Evolutionary conservation across 176 grass and related monocot species (phyloP).

Genomic region (Oryza glumipatula): DNA sequence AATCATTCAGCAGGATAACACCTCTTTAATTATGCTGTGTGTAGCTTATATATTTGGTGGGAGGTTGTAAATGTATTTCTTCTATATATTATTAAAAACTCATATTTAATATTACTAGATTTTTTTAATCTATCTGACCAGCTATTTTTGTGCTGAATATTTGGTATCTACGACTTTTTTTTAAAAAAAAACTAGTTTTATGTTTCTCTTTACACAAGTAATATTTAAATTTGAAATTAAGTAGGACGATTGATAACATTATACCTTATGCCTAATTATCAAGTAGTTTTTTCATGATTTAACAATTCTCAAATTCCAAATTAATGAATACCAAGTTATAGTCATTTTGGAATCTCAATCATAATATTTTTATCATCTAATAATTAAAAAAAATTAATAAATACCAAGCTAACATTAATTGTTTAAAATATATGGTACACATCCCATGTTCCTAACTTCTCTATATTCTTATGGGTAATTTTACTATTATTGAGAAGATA

Average conservation of each 20-base stretch:
- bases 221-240: not conserved
- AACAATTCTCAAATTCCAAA: too few species aligned
- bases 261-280: too few species aligned
- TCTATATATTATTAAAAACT: not conserved
- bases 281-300: too few species aligned
- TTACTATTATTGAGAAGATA: too few species aligned
- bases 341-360: too few species aligned
- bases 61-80: not conserved
- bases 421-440: too few species aligned
- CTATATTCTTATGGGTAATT: too few species aligned
- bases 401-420: too few species aligned
- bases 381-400: too few species aligned
- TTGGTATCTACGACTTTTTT: not conserved
- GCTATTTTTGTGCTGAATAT: not conserved
- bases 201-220: not conserved
- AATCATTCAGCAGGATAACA: not conserved
- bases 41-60: not conserved
- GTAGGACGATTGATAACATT: not conserved
- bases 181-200: not conserved
- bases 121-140: slow-evolving; percentile 27
- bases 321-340: too few species aligned
- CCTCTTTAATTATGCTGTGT: not conserved
- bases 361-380: too few species aligned
- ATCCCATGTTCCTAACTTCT: too few species aligned
- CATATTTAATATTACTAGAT: not conserved